Base-by-base conservation (phyloP, 768 basidiomycete species). In the Leccinum barrowsii region DNA sequence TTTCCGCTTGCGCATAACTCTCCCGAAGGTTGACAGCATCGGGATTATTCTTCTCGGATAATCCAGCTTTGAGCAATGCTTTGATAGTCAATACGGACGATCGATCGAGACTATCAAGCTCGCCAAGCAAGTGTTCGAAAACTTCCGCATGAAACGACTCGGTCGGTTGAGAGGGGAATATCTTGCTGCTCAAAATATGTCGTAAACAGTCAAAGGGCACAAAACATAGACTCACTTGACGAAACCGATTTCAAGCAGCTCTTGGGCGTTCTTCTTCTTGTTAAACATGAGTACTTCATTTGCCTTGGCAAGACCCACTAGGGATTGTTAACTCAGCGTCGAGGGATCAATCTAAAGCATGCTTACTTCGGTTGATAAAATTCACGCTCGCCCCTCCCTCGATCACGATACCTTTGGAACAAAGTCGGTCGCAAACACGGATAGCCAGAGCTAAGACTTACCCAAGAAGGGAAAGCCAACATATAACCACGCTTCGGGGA, bases 241-340 rank as follows among this genome's bases (percentile, higher is more conserved):
- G 66, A 89, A 89, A 13, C 87, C 85, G 65, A 77, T 82, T 42
- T 77, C 72, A 5, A 82, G 72, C 0, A 90, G 74, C 44, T 87
- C 85, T 60, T 82, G 75, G 0, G 84, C 82, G 1, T 67, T 73
- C 61, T 86, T 81, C 71, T 84, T 89, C 72, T 84, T 85, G 47
- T 86, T 88, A 74, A 85, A 85, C 11, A 90, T 73, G 3, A 90
- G 76, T 1, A 83, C 85, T 59, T 90, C 89, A 52, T 88, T 89
- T 26, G 88, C 87, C 62, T 81, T 83, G 13, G 81, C 80, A 24
- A 85, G 67, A 15, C 87, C 87, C 84, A 89, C 87, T 89, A 55
- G n/a, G 13, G 21, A 57, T 17, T 12, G 26, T 56, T 17, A 3
- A 49, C 54, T 24, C 52, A 37, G 46, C 11, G 5, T 48, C n/a